phyloP scores from a whole-genome alignment of 495 filamentous ascomycete genomes.

The Neurospora tetraspora region DNA sequence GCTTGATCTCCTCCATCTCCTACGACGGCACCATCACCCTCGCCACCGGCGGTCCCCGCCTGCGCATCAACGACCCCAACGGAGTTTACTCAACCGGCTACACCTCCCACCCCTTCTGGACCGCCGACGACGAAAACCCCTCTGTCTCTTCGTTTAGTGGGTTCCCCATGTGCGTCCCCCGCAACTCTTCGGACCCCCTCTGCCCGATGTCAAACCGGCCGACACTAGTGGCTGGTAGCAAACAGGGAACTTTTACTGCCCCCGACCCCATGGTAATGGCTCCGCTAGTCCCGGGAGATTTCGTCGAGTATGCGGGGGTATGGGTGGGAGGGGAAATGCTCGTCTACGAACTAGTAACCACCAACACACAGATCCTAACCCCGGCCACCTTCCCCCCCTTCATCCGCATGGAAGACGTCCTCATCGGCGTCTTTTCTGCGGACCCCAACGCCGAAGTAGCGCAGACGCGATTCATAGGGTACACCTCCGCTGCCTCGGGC shows the following conservation, averaged over 20 bases:
- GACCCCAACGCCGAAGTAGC: constrained; percentile 23
- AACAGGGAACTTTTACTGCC: constrained; percentile 10
- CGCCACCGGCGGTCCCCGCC: constrained; percentile 19
- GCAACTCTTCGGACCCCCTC: constrained; percentile 18
- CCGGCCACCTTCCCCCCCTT: constrained; percentile 18
- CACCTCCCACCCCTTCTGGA: constrained; percentile 24
- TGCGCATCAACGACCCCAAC: constrained; percentile 36
- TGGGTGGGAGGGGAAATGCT: constrained; percentile 12
- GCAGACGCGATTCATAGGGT: constrained; percentile 18
- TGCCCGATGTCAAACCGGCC: constrained; percentile 26
- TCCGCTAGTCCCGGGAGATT: constrained; percentile 28
- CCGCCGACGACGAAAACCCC: constrained; percentile 29
- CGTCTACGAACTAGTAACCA: constrained; percentile 23
- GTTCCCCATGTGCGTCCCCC: constrained; percentile 36
- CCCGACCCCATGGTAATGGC: constrained; percentile 29
- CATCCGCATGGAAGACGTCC: constrained; percentile 23
- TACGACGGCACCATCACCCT: constrained; percentile 25
- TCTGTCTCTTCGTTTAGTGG: constrained; percentile 28
- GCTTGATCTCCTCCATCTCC: constrained; percentile 25
- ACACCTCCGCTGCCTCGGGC: constrained; percentile 1
- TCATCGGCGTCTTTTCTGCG: constrained; percentile 24
- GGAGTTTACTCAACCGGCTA: constrained; percentile 24
- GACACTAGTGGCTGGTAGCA: not conserved
- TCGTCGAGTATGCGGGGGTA: constrained; percentile 26
- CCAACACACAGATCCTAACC: constrained; percentile 27